phyloP scores from a whole-genome alignment of 306 rosid species.

The Prosopis cineraria region DNA sequence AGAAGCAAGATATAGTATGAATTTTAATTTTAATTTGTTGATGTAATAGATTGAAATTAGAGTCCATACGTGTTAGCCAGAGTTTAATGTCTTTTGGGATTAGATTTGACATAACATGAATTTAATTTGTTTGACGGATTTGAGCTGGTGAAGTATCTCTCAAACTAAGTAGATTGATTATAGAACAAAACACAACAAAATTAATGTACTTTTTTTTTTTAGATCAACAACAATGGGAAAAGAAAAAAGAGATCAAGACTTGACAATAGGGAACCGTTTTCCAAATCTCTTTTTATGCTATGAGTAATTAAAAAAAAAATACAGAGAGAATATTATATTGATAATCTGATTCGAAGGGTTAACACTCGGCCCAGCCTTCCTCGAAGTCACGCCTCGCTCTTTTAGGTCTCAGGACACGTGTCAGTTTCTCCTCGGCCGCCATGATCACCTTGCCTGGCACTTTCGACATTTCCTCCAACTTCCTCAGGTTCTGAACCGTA shows the following conservation, averaged over 20 bases:
- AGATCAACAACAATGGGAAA: neutral
- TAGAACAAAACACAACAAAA: neutral
- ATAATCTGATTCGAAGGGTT: neutral
- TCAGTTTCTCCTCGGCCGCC: slow-evolving; percentile 49
- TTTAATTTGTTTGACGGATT: too few species aligned
- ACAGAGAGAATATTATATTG: neutral
- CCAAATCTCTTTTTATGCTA: neutral
- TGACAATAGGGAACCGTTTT: neutral
- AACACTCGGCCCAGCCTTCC: slow-evolving; percentile 65
- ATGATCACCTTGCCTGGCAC: slow-evolving; percentile 63
- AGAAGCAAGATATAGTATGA: too few species aligned
- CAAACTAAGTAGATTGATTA: too few species aligned
- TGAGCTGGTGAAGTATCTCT: too few species aligned
- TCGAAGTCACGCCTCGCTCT: slow-evolving; percentile 22
- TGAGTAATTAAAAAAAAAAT: neutral
- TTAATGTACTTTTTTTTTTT: neutral
- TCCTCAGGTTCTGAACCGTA: slow-evolving; percentile 43
- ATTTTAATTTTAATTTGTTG: too few species aligned
- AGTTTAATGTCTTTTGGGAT: too few species aligned
- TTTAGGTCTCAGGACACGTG: slow-evolving; percentile 32
- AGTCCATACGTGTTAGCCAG: too few species aligned
- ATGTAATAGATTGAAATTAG: too few species aligned
- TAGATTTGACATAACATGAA: too few species aligned
- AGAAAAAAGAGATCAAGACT: neutral
- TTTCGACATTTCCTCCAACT: slow-evolving; percentile 48